These are phyloP conservation scores for Monosporascus sp. DNA, from an alignment of 2,329 filamentous ascomycete species.

Conservation along the genomic window DNA sequence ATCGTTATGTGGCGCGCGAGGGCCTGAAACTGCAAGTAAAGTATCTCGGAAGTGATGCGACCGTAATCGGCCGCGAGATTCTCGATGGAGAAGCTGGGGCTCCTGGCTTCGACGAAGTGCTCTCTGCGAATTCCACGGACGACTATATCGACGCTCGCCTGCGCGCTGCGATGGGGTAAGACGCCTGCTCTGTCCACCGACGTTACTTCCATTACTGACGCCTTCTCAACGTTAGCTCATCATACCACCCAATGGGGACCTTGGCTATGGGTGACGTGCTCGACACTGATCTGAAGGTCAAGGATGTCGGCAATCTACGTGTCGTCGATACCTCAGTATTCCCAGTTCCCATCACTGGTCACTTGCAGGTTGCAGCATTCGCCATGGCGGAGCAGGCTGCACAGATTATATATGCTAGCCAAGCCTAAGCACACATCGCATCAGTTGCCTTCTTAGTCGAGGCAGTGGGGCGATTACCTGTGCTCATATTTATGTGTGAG, in stretches of 20 bases:
- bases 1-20: slow-evolving; percentile 25
- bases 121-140: slow-evolving; percentile 8
- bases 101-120: slow-evolving; percentile 9
- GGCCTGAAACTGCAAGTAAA: slow-evolving; percentile 18
- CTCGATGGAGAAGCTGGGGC: slow-evolving; percentile 20
- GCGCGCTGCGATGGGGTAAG: slow-evolving; percentile 7
- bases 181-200: background rate
- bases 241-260: slow-evolving; percentile 24
- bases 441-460: no score
- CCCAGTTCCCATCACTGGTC: slow-evolving; percentile 35
- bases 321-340: slow-evolving; percentile 33
- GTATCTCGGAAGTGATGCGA: slow-evolving; percentile 12
- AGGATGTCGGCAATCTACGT: slow-evolving; percentile 30
- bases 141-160: slow-evolving; percentile 10
- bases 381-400: slow-evolving; percentile 56
- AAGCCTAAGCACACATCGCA: no score
- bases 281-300: slow-evolving; percentile 29
- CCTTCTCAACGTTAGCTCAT: slow-evolving; percentile 7
- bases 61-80: slow-evolving; percentile 17
- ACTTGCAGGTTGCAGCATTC: slow-evolving; percentile 43
- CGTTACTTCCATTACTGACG: background rate
- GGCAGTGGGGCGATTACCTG: no score
- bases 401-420: slow-evolving; percentile 34
- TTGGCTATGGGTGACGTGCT: slow-evolving; percentile 29
- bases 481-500: no score